Percentiles rank a stretch among this genome's conserved stretches.
These are phyloP conservation scores for Kwoniella europaea DNA, from an alignment of 768 basidiomycete species.

Conservation along the genomic window DNA sequence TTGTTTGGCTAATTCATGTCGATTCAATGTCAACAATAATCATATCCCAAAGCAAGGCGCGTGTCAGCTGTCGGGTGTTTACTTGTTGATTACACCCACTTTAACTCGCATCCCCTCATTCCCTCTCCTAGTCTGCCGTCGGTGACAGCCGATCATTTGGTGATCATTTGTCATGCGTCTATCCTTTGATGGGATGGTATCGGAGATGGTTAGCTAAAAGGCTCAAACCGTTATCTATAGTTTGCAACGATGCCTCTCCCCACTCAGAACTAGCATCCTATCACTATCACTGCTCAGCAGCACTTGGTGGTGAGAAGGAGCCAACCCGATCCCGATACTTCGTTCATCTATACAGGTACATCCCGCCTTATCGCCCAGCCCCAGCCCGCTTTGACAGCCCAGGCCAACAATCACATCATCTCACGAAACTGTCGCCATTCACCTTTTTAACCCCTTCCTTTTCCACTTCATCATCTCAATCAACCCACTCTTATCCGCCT, in stretches of 20 bases:
- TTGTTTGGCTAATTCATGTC: constrained; percentile 2
- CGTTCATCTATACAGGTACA: not conserved
- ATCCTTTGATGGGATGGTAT: not conserved
- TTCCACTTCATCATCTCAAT: not conserved
- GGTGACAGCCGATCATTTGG: not conserved
- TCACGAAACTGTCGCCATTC: constrained; percentile 14
- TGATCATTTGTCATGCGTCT: not conserved
- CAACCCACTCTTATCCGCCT: constrained; percentile 4
- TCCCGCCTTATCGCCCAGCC: constrained; percentile 16
- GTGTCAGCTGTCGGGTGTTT: not conserved
- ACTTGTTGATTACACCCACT: not conserved
- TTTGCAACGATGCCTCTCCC: too few relatives aligned
- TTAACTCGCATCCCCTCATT: not conserved
- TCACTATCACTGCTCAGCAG: too few relatives aligned
- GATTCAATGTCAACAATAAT: too few relatives aligned
- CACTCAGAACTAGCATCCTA: too few relatives aligned
- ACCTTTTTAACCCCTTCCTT: not conserved
- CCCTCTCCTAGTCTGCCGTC: not conserved
- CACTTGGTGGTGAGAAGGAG: too few relatives aligned
- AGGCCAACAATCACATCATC: not conserved
- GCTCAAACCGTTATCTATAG: too few relatives aligned
- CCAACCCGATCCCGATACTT: too few relatives aligned
- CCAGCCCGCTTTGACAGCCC: constrained; percentile 14
- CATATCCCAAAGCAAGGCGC: constrained; percentile 6
- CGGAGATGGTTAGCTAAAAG: too few relatives aligned